Evolutionary conservation across 306 rosid species (phyloP).

Genomic region (Prunus padus): DNA sequence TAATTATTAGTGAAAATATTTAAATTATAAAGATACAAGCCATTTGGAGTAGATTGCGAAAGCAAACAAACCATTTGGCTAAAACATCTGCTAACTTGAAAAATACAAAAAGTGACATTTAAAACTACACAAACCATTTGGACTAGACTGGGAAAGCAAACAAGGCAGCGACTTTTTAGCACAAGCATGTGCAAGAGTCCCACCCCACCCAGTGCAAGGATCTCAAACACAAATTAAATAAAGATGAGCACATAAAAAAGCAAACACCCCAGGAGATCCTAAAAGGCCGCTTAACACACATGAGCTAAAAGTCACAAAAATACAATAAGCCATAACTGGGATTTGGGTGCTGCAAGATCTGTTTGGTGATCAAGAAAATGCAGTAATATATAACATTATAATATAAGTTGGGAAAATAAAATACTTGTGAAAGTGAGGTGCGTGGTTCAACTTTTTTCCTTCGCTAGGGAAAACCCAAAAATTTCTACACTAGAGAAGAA

Average conservation of each 20-base stretch:
- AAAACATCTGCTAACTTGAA: not conserved
- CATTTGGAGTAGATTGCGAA: too few relatives aligned
- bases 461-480: not conserved
- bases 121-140: not conserved
- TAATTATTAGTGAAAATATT: not conserved
- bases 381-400: not conserved
- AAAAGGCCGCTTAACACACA: slow-evolving; percentile 57
- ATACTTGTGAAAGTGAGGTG: not conserved
- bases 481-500: not conserved
- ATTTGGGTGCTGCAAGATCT: slow-evolving; percentile 18
- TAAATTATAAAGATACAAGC: not conserved
- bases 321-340: not conserved
- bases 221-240: slow-evolving; percentile 10
- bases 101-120: slow-evolving; percentile 3
- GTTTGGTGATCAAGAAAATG: slow-evolving; percentile 19
- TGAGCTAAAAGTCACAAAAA: slow-evolving; percentile 29
- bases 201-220: not conserved
- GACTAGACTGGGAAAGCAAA: slow-evolving; percentile 13
- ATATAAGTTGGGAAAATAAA: not conserved
- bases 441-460: slow-evolving; percentile 4
- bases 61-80: too few relatives aligned
- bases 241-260: slow-evolving; percentile 25
- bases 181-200: slow-evolving; percentile 5
- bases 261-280: slow-evolving; percentile 52
- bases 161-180: slow-evolving; percentile 2